Base-by-base conservation (phyloP, 495 filamentous ascomycete genomes). In the Aspergillus avenaceus region DNA sequence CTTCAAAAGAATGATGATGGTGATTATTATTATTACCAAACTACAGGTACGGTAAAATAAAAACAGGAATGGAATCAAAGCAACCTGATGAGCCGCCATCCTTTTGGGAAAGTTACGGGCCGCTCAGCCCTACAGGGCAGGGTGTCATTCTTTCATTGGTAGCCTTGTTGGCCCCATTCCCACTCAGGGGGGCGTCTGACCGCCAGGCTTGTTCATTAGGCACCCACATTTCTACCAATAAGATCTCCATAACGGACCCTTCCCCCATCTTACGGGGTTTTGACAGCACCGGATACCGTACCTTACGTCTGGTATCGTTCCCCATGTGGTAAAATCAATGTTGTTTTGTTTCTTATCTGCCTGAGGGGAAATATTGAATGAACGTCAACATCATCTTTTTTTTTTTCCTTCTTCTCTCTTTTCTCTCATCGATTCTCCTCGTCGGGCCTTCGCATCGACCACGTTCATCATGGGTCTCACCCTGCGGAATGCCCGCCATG, bases 91-190 rank as follows among this genome's bases (percentile, higher is more conserved):
- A n/a, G n/a, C n/a, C n/a, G n/a, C n/a, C n/a, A n/a, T n/a, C 29
- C 29, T 32, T 9, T 32, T 32, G 16, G 32, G 32, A 36, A 36
- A 36, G 32, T 36, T 36, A 32, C 29, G 13, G 31, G 32, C 32
- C 11, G 32, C 23, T 49, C 46, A 49, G 46, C 46, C 46, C 38
- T 49, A 49, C 36, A 49, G 36, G 36, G 46, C 46, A 28, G 46
- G 25, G 46, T 27, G 46, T 36, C 32, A 41, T 32, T 6, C 28
- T 36, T 3, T 48, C 45, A 49, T 29, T 49, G 46, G 46, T 36
- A 16, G 32, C 32, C 32, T 18, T 36, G 32, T 16, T 16, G 5
- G n/a, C 19, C n/a, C 32, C 4, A 2, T 1, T 1, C 18, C 26
- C 2, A 8, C 16, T 8, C 21, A 14, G 14, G 18, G 22, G 18